Evolutionary conservation across 2,329 filamentous ascomycete genomes (phyloP).

Genomic region (Monilinia vaccinii-corymbosi): DNA sequence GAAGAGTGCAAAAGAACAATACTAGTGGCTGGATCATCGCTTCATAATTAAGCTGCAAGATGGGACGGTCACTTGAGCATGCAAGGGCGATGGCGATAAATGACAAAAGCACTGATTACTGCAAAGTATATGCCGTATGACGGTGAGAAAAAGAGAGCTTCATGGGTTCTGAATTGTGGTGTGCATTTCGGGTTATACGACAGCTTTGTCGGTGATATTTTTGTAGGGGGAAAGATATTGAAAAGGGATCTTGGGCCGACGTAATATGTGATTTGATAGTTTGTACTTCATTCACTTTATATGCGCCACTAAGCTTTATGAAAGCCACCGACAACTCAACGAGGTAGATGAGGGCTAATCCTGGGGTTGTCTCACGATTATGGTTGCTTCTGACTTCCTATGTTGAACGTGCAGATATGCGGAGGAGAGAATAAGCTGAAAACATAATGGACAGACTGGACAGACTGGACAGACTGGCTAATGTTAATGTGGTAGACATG

Average conservation of each 20-base stretch:
- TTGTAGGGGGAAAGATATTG: neutral
- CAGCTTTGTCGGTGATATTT: slow-evolving; percentile 2
- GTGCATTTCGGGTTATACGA: slow-evolving; percentile 8
- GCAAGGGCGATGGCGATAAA: neutral
- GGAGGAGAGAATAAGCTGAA: neutral
- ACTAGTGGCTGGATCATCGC: neutral
- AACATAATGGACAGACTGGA: neutral
- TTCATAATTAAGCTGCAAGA: neutral
- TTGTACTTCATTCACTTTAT: neutral
- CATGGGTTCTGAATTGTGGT: slow-evolving; percentile 2
- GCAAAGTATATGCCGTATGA: slow-evolving; percentile 1
- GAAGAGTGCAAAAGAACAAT: neutral
- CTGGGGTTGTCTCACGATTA: neutral
- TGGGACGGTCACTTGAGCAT: neutral
- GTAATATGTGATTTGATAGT: neutral
- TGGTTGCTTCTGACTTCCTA: neutral
- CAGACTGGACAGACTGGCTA: neutral
- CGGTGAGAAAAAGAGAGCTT: neutral
- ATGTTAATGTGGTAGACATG: neutral
- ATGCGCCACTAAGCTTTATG: neutral
- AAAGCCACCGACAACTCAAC: neutral
- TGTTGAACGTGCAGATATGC: neutral
- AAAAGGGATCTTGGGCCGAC: neutral
- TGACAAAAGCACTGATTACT: neutral
- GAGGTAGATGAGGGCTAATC: neutral